phyloP scores from a whole-genome alignment of 148 eudicot genomes.

The Camellia japonica region DNA sequence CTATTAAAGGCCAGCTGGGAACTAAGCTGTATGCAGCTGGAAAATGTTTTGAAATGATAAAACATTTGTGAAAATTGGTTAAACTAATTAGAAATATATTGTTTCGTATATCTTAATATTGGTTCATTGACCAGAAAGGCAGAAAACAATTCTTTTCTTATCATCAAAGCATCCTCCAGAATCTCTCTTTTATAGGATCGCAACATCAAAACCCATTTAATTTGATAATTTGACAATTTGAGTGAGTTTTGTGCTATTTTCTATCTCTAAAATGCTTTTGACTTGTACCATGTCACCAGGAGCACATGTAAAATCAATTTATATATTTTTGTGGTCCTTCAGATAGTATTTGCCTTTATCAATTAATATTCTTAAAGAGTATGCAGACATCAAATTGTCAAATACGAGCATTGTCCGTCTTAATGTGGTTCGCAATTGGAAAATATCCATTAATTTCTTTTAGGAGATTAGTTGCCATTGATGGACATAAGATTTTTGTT shows the following conservation, averaged over 20 bases:
- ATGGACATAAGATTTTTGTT: neutral
- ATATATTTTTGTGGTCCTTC: neutral
- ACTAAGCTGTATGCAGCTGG: neutral
- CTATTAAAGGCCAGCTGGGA: neutral
- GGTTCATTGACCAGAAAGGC: neutral
- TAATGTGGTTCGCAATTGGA: neutral
- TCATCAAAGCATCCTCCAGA: neutral
- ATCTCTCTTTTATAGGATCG: neutral
- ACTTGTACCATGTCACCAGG: neutral
- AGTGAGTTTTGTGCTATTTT: neutral
- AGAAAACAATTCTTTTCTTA: neutral
- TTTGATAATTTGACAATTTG: constrained; percentile 6
- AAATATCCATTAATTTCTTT: neutral
- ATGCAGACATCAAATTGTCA: neutral
- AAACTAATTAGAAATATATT: neutral
- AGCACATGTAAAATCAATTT: neutral
- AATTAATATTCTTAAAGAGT: neutral
- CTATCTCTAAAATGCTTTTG: neutral
- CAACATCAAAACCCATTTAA: neutral
- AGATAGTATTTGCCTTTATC: neutral
- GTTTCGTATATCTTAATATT: neutral
- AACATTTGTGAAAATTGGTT: neutral
- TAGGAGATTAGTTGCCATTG: neutral
- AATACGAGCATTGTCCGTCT: neutral
- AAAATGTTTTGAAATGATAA: neutral